Evolutionary conservation across 345 rosid species (phyloP).

Genomic region (Trapa incisa): DNA sequence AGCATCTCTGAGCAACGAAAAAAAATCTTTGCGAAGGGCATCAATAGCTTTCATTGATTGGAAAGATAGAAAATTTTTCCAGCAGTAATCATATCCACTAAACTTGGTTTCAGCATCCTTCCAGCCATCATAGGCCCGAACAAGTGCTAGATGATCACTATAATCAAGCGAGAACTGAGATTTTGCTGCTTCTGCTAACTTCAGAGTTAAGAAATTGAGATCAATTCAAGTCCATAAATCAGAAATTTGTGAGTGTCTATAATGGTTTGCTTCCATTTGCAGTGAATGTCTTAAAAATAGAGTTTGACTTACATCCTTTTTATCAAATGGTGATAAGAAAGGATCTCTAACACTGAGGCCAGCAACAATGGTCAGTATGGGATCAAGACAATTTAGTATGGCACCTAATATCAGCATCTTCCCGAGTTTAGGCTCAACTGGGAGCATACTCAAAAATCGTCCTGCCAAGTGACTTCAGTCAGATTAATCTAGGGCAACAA

Average conservation of each 20-base stretch:
- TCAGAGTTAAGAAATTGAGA: constrained; percentile 14
- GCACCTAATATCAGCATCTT: constrained; percentile 87
- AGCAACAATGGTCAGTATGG: constrained; percentile 69
- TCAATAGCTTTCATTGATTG: constrained; percentile 89
- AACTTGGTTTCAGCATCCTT: constrained; percentile 56
- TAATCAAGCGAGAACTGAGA: constrained; percentile 61
- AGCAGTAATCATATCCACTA: constrained; percentile 73
- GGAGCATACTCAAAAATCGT: constrained; percentile 65
- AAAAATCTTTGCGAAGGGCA: constrained; percentile 73
- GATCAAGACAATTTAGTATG: constrained; percentile 75
- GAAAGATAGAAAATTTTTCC: constrained; percentile 75
- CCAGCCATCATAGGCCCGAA: constrained; percentile 85
- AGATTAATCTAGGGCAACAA: background rate
- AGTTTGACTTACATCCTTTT: constrained; percentile 73
- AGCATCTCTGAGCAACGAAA: constrained; percentile 63
- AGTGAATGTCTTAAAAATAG: constrained; percentile 3
- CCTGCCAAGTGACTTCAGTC: constrained; percentile 39
- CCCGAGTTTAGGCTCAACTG: constrained; percentile 95
- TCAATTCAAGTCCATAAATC: background rate
- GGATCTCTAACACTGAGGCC: constrained; percentile 95
- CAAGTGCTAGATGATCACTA: constrained; percentile 88
- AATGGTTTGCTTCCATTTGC: background rate
- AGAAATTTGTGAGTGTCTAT: background rate
- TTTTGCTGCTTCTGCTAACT: constrained; percentile 91
- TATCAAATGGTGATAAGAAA: constrained; percentile 74